Evolutionary conservation across 139 green algal species (phyloP), one percentile per base, ranked within the genome.

Genomic region (Chlorella sorokiniana): DNA sequence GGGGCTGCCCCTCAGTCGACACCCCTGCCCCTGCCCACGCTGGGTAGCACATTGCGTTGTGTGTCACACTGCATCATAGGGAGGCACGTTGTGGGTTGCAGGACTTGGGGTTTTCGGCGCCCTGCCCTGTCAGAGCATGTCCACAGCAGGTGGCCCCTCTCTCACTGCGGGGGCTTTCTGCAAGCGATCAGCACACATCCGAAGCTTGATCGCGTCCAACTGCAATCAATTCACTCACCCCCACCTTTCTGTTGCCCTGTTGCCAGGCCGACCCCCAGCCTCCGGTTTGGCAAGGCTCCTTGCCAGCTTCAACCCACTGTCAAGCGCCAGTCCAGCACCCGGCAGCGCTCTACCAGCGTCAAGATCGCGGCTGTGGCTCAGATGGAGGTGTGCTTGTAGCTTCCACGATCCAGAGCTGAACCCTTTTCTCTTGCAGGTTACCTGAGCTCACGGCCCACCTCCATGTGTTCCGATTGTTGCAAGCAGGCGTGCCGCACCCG

Each of bases 331-430:
- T 38, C 42, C 37, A 29, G 40, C n/a, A 20, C 69, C 29, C 23
- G 14, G 29, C 44, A 65, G 42, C 40, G 61, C 27, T n/a, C 38
- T 25, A 45, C 5, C 78, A 76, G 27, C 29, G 11, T 78, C 29
- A 65, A 54, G 38, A 64, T 81, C 7, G 40, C 41, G n/a, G 64
- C 78, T 41, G 42, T 59, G 27, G 78, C 69, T 5, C 68, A 83
- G 78, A 83, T 83, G 78, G 78, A 83, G 78, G 78, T 83, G 59
- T 9, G 77, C 52, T 20, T 10, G 10, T n/a, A 23, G 14, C 48
- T 56, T 56, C 14, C 11, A 16, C 48, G 48, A 56, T 16, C 48
- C 48, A 56, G 48, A 16, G 48, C 48, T 56, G 48, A 56, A 56
- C n/a, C n/a, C n/a, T n/a, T n/a, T n/a, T n/a, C n/a, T n/a, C n/a